These are phyloP conservation scores for Trichophyton schoenleinii DNA, from an alignment of 2,329 filamentous ascomycete species.

Conservation along the genomic window DNA sequence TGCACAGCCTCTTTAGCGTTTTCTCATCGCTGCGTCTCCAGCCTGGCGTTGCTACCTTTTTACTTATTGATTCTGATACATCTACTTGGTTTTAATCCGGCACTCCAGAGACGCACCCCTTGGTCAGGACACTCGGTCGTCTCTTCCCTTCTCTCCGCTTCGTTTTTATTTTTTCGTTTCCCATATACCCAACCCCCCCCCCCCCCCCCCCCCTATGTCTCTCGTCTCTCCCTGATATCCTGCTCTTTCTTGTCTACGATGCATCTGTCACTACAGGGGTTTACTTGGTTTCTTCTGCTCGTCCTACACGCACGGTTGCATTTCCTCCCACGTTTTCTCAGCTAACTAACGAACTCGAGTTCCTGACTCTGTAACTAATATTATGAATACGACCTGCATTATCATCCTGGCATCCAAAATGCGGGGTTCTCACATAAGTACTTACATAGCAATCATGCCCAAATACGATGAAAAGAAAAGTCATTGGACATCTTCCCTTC, in stretches of 20 bases:
- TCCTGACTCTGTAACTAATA: background rate
- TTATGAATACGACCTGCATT: background rate
- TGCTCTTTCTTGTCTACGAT: background rate
- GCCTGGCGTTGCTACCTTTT: background rate
- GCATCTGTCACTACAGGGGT: background rate
- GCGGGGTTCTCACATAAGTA: background rate
- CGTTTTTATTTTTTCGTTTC: too few relatives aligned
- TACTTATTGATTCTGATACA: background rate
- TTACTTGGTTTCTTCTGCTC: background rate
- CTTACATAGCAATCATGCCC: background rate
- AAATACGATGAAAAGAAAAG: too few relatives aligned
- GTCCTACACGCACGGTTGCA: background rate
- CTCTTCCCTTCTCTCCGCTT: background rate
- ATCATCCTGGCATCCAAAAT: background rate
- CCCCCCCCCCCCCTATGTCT: background rate
- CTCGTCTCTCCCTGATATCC: background rate
- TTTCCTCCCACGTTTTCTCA: background rate
- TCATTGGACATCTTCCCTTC: too few relatives aligned
- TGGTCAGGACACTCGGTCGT: background rate
- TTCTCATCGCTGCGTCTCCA: background rate
- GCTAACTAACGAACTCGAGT: background rate
- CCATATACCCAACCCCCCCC: background rate
- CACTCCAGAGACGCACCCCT: background rate
- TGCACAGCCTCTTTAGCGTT: background rate
- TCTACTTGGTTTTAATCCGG: background rate